A percentile compares a stretch with the other conserved stretches of the same genome.
phyloP scores from a whole-genome alignment of 495 filamentous ascomycete species.

The Cercophora newfieldiana region DNA sequence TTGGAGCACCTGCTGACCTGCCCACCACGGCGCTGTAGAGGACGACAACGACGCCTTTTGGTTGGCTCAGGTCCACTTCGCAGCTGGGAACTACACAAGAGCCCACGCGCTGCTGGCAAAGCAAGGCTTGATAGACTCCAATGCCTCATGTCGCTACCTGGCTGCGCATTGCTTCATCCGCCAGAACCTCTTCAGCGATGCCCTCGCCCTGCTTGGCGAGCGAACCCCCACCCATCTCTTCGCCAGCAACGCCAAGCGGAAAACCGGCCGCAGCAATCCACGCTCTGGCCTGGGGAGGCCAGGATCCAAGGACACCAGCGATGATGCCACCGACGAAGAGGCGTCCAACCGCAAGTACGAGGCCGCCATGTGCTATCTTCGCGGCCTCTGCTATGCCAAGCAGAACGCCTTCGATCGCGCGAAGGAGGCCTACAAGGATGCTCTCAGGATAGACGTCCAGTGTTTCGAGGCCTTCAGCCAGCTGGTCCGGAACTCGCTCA shows the following conservation, averaged over 20 bases:
- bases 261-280: slow-evolving; percentile 44
- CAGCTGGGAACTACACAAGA: slow-evolving; percentile 87
- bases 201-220: slow-evolving; percentile 84
- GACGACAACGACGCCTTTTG: slow-evolving; percentile 89
- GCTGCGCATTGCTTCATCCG: slow-evolving; percentile 91
- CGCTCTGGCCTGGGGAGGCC: slow-evolving; percentile 39
- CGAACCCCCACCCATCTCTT: slow-evolving; percentile 88
- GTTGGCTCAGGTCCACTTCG: slow-evolving; percentile 93
- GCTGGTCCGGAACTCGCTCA: slow-evolving; percentile 93
- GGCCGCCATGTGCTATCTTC: slow-evolving; percentile 94
- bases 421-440: slow-evolving; percentile 97
- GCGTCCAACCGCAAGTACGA: slow-evolving; percentile 78
- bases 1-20: slow-evolving; percentile 29
- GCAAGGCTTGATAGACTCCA: slow-evolving; percentile 77
- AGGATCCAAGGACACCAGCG: slow-evolving; percentile 57
- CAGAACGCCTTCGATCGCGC: slow-evolving; percentile 97
- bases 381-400: slow-evolving; percentile 92
- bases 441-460: slow-evolving; percentile 93
- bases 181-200: slow-evolving; percentile 85
- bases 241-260: slow-evolving; percentile 55
- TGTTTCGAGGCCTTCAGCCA: slow-evolving; percentile 98
- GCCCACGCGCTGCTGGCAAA: slow-evolving; percentile 82
- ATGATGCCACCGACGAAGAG: slow-evolving; percentile 66
- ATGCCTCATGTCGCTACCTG: slow-evolving; percentile 84
- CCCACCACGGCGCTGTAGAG: too few relatives aligned